Conservation (phyloP, 2,329 filamentous ascomycete genomes). For the Colletotrichum cordylinicola region DNA sequence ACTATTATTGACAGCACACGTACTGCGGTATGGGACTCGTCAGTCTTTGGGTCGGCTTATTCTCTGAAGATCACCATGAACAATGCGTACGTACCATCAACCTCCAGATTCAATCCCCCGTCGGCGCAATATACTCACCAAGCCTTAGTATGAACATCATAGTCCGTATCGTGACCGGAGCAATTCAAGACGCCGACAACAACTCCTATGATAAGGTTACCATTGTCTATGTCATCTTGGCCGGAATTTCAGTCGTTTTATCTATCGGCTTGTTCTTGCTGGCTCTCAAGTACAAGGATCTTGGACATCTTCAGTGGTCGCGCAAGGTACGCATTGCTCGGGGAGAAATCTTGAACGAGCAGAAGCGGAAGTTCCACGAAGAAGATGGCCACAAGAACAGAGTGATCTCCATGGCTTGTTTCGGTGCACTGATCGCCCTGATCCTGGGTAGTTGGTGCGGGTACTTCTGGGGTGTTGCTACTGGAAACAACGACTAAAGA, state of each 20-base stretch:
- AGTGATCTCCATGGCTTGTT: constrained; percentile 46
- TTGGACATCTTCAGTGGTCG: constrained; percentile 60
- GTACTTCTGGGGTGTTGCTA: constrained; percentile 67
- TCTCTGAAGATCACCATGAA: constrained; percentile 67
- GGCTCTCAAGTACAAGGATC: constrained; percentile 42
- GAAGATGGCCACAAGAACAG: constrained; percentile 41
- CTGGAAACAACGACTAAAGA: constrained; percentile 46
- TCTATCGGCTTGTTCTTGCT: constrained; percentile 42
- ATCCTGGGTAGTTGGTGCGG: constrained; percentile 58
- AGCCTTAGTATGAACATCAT: constrained; percentile 61
- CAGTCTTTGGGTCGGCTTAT: constrained; percentile 65
- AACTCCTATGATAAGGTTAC: constrained; percentile 61
- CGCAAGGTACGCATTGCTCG: constrained; percentile 54
- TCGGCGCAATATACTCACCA: not conserved
- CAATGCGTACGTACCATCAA: constrained; percentile 39
- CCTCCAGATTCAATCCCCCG: fast-evolving
- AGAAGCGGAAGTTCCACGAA: constrained; percentile 37
- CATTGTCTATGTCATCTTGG: constrained; percentile 60
- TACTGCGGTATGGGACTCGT: constrained; percentile 64
- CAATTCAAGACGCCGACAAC: constrained; percentile 62
- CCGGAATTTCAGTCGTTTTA: constrained; percentile 53
- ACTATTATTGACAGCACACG: constrained; percentile 66
- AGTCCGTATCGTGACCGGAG: constrained; percentile 60
- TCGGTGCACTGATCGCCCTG: constrained; percentile 48
- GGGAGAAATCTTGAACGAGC: constrained; percentile 44